A percentile compares a stretch with the other conserved stretches of the same genome.
These are phyloP conservation scores for Mycena albidolilacea DNA, from an alignment of 768 basidiomycete species.

Conservation along the genomic window DNA sequence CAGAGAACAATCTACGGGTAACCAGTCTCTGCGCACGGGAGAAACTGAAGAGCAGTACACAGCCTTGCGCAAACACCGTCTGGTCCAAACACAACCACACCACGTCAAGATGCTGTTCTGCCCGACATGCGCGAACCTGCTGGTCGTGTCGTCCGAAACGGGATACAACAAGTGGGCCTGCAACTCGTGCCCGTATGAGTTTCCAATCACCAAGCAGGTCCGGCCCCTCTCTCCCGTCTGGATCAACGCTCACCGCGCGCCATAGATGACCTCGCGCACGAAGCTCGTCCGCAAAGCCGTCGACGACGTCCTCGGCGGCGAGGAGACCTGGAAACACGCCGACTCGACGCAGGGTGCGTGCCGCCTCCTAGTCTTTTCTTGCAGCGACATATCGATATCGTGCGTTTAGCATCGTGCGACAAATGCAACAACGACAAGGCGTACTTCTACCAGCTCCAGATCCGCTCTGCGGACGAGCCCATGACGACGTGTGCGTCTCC, in stretches of 20 bases:
- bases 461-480: conserved; percentile 92
- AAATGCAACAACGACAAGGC: conserved; percentile 91
- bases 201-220: conserved; percentile 90
- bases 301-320: conserved; percentile 96
- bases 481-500: conserved; percentile 76
- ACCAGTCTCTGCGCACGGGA: not conserved
- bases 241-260: conserved; percentile 14
- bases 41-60: conserved; percentile 24
- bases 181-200: conserved; percentile 95
- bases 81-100: not conserved
- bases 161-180: conserved; percentile 95
- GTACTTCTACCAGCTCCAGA: conserved; percentile 97
- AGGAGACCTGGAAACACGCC: conserved; percentile 94
- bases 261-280: conserved; percentile 92
- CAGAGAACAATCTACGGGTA: no score
- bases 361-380: conserved; percentile 25
- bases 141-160: conserved; percentile 82
- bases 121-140: conserved; percentile 92
- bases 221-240: conserved; percentile 23
- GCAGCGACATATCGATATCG: conserved; percentile 2
- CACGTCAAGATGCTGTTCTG: conserved; percentile 86
- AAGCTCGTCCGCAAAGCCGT: conserved; percentile 90
- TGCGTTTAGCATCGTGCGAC: conserved; percentile 63
- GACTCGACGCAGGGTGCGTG: conserved; percentile 83
- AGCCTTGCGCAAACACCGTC: conserved; percentile 20